Evolutionary conservation across 2,329 filamentous ascomycete species (phyloP).

Genomic region (Paraphoma sp.): DNA sequence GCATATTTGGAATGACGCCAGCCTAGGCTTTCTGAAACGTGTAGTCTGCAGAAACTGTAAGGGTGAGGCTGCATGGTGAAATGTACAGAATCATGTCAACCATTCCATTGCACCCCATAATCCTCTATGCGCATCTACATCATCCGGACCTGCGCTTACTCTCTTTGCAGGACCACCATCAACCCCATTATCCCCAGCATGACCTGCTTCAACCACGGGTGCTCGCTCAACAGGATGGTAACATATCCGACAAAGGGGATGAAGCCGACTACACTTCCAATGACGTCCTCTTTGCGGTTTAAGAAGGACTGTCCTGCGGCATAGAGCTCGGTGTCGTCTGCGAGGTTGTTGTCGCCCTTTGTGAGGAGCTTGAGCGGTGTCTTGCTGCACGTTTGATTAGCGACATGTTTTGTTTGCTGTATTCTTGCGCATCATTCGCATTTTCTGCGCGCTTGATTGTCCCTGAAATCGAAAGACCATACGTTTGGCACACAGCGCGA

Average conservation of each 20-base stretch:
- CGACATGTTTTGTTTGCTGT: neutral
- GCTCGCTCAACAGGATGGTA: conserved; percentile 91
- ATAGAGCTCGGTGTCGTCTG: conserved; percentile 92
- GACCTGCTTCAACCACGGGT: conserved; percentile 96
- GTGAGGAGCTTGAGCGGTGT: conserved; percentile 75
- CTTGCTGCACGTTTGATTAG: conserved; percentile 43
- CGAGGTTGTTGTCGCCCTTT: conserved; percentile 95
- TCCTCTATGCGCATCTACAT: neutral
- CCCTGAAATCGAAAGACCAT: no score
- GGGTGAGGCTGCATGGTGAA: no score
- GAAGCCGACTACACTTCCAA: conserved; percentile 90
- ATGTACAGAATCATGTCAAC: no score
- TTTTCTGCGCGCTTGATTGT: no score
- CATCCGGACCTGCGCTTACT: conserved; percentile 58
- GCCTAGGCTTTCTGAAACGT: no score
- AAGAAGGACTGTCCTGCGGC: conserved; percentile 87
- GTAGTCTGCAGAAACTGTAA: no score
- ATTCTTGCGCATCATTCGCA: neutral
- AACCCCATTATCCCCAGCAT: conserved; percentile 95
- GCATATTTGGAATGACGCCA: no score
- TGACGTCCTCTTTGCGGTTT: conserved; percentile 80
- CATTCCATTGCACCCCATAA: neutral
- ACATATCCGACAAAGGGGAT: conserved; percentile 96
- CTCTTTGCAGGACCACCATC: conserved; percentile 88
- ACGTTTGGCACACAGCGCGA: neutral